Base-by-base conservation (phyloP, 805 yeast species). In the Torulaspora indica region DNA sequence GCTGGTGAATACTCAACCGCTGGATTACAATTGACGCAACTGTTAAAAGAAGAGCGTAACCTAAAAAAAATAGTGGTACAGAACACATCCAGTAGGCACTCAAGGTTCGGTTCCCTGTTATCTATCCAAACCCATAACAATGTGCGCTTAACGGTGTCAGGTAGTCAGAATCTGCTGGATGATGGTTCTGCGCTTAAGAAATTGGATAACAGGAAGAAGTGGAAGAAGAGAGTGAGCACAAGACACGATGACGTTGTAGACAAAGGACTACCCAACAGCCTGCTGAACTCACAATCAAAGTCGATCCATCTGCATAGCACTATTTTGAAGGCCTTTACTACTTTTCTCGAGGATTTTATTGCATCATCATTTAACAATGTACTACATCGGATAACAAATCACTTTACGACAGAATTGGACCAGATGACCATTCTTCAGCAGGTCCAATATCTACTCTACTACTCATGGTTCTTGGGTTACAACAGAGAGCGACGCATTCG, bases 41-140 rank as follows among this genome's bases (percentile, higher is more conserved):
- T 86, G 6, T 67, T 88, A n/a, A 67, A 70, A 2, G 74, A 74
- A 42, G 97, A 91, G 57, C 70, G 74, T 15, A 71, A 72, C 25
- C 60, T 82, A 47, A 78, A 76, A 46, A 69, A 67, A 32, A 58
- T 63, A 27, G 72, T 79, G 38, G 69, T 71, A 23, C 75, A 74
- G 61, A 66, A 71, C 41, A 69, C 80, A 1, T 75, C 85, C 1
- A 73, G 87, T 1, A 74, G 98, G 37, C 98, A 91, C 60, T 90
- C 93, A 2, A 74, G 95, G 41, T 91, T 91, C 68, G 98, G 98
- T 0, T 81, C 97, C 0, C 68, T 90, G 49, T 64, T 89, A 8
- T 81, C 95, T 1, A 71, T 91, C 24, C 79, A 82, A 47, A 77
- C 82, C 14, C 73, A 75, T 18, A 80, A 81, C 42, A 71, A 79